Base-by-base conservation (phyloP, 2,329 filamentous ascomycete genomes). In the Biscogniauxia sp. region DNA sequence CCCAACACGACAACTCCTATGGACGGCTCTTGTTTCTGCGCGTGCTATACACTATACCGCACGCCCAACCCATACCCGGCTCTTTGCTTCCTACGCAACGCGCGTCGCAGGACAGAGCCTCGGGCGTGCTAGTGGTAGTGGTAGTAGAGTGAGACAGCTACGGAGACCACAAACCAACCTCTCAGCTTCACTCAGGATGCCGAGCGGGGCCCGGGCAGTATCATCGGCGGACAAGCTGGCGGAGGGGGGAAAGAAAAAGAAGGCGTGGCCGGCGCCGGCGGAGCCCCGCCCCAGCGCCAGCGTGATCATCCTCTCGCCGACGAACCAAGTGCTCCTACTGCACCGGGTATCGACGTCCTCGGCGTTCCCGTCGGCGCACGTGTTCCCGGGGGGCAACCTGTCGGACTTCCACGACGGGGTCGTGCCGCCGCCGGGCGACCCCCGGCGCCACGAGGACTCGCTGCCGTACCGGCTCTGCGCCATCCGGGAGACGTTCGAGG, bases 381-480 rank as follows among this genome's bases (percentile, higher is more conserved):
- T 99, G 62, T 99, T 99, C 68, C 94, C 95, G 0, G 95, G 95
- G 37, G 95, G 95, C 5, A 93, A 93, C 69, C 82, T 97, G 20
- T 89, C 92, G 13, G 75, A 84, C 0, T 84, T 84, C 20, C 92
- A 97, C 69, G 94, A 98, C 68, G 93, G 91, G 2, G 66, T 66
- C 0, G 74, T 85, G 1, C 81, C 83, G 0, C 64, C 64, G 0
- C 68, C 72, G 0, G 80, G 81, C 17, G 79, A 85, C 26, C 75
- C 79, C 0, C 78, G 76, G 9, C 79, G 88, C 13, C 93, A 97
- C 69, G 74, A 80, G 11, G 93, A 97, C 72, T 87, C 87, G 0
- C 77, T 80, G 0, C 83, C 86, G 2, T 97, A 97, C 72, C 82
- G 93, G n/a, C 76, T 91, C 41, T 93, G 89, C 5, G 95, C 93